Evolutionary conservation across 2,329 filamentous ascomycete genomes (phyloP), one percentile per base, ranked within the genome.

Genomic region (Dactylonectria macrodidyma): DNA sequence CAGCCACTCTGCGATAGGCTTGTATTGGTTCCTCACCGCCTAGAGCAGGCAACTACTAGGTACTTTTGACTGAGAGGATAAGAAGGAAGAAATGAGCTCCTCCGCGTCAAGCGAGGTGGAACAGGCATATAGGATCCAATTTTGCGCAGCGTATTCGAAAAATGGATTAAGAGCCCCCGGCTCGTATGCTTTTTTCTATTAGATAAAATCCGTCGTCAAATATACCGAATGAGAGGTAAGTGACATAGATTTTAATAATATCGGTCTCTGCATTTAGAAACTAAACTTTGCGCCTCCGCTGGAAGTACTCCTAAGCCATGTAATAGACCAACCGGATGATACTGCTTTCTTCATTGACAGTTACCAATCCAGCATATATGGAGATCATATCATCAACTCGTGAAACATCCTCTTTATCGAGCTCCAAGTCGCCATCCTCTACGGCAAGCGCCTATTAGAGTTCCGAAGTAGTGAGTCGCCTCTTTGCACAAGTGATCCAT

Each of bases 231-330:
- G 30, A 59, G 1, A 65, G 12, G 3, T 48, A 59, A 4, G 50
- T 5, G 3, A 59, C 12, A 3, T 48, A 65, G 3, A 14, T 12
- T 14, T 14, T 41, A 0, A 48, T 34, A 9, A 65, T 47, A 11
- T 59, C 9, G 12, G 2, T n/a, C 5, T 56, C 30, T 6, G 47
- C 64, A 10, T 59, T 16, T 1, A 76, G 76, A 57, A 84, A 78
- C 71, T 75, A 79, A 2, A 48, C 38, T 0, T 11, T 48, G 22
- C 59, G 57, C 4, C 59, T 79, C 11, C 66, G 55, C 19, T 81
- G 73, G 36, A 86, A 78, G 69, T 83, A 86, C 51, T 84, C 78
- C 52, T 84, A 79, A 1, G 82, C 76, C 0, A 83, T 85, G 66
- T 83, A 82, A 66, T 85, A 83, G 4, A 84, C 82, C 0, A 85